phyloP scores from a whole-genome alignment of 2,329 filamentous ascomycete genomes.

The Arthrobotrys entomopaga region DNA sequence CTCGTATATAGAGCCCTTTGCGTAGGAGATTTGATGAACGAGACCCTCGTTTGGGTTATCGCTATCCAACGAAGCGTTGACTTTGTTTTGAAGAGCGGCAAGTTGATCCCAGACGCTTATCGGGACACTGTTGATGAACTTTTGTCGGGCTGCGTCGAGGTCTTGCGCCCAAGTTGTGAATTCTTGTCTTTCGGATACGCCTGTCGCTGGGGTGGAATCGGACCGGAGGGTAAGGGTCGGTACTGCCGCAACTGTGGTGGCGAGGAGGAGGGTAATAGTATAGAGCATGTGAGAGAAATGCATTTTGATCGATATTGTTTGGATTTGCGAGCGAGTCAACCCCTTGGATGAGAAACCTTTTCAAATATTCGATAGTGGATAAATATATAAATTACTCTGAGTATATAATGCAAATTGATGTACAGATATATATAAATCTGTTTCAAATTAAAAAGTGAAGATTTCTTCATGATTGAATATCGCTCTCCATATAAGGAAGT shows the following conservation, averaged over 20 bases:
- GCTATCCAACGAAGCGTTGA: conserved; percentile 2
- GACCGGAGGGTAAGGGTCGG: not conserved
- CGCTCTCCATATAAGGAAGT: no score
- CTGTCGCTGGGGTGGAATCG: not conserved
- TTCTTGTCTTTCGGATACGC: conserved; percentile 1
- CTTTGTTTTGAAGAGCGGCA: conserved; percentile 1
- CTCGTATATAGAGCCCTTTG: conserved; percentile 12
- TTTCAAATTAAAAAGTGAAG: no score
- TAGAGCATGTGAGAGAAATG: not conserved
- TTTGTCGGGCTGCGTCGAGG: not conserved
- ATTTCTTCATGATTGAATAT: no score
- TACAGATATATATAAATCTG: no score
- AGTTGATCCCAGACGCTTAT: conserved; percentile 10
- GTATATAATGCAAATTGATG: no score
- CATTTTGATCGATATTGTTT: not conserved
- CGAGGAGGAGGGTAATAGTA: not conserved
- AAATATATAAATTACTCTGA: no score
- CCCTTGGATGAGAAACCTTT: not conserved
- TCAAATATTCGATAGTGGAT: not conserved
- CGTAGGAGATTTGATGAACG: conserved; percentile 15
- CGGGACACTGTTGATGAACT: conserved; percentile 1
- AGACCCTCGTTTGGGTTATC: not conserved
- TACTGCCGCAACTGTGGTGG: not conserved
- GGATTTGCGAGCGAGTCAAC: not conserved
- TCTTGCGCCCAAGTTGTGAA: not conserved